Percentiles rank a stretch among this genome's conserved stretches.
Conservation (phyloP, 202 grass and related monocot genomes). For the Carex sylvatica region DNA sequence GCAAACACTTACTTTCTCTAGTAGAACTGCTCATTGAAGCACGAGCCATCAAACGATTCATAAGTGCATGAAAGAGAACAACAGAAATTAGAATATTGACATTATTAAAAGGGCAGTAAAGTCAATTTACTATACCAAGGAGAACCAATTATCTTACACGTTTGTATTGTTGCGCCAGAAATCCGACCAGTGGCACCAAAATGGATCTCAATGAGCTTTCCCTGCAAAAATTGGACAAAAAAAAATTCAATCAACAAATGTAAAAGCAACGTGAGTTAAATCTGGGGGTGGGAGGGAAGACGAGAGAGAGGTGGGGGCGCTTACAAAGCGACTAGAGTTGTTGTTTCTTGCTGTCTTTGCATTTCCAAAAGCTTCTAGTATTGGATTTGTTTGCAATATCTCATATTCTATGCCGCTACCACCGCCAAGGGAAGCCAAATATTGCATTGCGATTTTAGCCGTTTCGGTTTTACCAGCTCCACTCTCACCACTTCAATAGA, state of each 20-base stretch:
- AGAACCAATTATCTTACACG: constrained; percentile 56
- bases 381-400: constrained; percentile 92
- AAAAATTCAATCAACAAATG: constrained; percentile 9
- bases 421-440: constrained; percentile 87
- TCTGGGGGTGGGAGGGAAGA: neutral
- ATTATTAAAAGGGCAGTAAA: neutral
- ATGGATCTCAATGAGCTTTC: constrained; percentile 97
- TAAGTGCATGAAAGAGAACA: constrained; percentile 14
- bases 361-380: constrained; percentile 98
- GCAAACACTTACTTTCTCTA: constrained; percentile 75
- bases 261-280: constrained; percentile 2
- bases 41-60: constrained; percentile 28
- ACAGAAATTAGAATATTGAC: constrained; percentile 18
- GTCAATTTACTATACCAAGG: neutral
- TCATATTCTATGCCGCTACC: constrained; percentile 97
- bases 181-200: constrained; percentile 93
- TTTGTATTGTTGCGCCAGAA: constrained; percentile 92
- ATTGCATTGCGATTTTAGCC: constrained; percentile 97
- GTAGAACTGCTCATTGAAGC: constrained; percentile 64
- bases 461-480: constrained; percentile 99
- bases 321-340: constrained; percentile 97
- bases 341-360: constrained; percentile 95
- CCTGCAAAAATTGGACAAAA: constrained; percentile 44
- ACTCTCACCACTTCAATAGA: constrained; percentile 73
- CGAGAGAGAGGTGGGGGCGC: neutral